Conservation (phyloP, 768 basidiomycete genomes). For the Tulasnella sp. region DNA sequence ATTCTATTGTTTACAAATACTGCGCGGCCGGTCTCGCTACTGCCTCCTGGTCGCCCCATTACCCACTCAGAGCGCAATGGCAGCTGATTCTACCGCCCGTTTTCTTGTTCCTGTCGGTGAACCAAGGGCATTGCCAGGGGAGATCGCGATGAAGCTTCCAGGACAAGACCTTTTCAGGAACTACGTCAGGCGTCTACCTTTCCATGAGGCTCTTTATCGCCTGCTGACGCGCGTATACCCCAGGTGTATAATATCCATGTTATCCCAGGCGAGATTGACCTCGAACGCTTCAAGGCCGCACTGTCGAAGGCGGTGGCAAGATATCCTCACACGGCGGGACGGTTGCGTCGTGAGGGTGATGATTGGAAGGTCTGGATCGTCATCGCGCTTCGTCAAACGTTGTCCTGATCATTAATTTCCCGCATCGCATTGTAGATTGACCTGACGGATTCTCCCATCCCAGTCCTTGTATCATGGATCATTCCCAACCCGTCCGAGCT, state of each 20-base stretch:
- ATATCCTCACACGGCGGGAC: constrained; percentile 18
- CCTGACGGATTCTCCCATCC: constrained; percentile 17
- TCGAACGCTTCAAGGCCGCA: constrained; percentile 12
- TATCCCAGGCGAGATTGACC: constrained; percentile 9
- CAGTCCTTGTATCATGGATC: constrained; percentile 10
- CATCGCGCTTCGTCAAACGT: not conserved
- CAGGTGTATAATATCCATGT: constrained; percentile 10
- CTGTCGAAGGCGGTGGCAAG: constrained; percentile 1
- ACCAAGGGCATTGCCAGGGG: not conserved
- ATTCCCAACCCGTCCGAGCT: not conserved
- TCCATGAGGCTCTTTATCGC: not conserved
- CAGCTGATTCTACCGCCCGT: not conserved
- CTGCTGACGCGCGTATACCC: not conserved
- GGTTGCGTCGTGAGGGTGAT: constrained; percentile 16
- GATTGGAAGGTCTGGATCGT: constrained; percentile 1
- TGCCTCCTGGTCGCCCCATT: not conserved
- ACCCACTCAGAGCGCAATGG: not conserved
- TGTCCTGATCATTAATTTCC: not conserved
- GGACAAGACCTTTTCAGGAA: not conserved
- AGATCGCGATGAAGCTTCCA: not conserved
- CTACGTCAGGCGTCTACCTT: not conserved
- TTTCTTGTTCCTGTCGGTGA: not conserved
- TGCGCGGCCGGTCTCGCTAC: not conserved
- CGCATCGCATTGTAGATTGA: constrained; percentile 14
- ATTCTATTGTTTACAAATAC: not conserved